Base-by-base conservation (phyloP, 768 basidiomycete species). In the Agaricus bisporus region DNA sequence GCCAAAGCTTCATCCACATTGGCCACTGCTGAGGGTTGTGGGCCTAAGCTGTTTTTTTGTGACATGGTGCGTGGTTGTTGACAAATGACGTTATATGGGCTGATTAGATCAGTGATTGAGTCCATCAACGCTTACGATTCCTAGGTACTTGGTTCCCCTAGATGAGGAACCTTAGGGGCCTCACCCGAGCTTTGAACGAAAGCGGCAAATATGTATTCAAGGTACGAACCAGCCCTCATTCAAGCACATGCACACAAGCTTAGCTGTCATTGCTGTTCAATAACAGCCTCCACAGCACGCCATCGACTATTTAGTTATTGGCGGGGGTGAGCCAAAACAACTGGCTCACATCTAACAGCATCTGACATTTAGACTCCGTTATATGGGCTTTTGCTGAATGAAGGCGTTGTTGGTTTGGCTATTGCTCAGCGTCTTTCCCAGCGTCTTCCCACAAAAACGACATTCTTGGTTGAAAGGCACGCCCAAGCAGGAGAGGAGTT, bases 271-370 rank as follows among this genome's bases (percentile, higher is more conserved):
- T 17, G 25, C 43, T 43, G 49, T 45, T 42, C 25, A 46, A 22
- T 44, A 22, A 46, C 35, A 89, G 81, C 66, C 70, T 14, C 91
- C 94, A 4, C 85, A 90, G 58, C 76, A 71, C 32, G 74, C 71
- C 1, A 83, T 95, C 28, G 95, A 98, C 64, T 85, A 88, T 66
- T 71, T 97, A 20, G 79, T 98, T 14, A 75, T 98, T 20, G 95
- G 95, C 10, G 95, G 86, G 72, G 95, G 93, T 81, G 58, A 58
- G 67, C 42, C 32, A 7, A 46, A 14, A 9, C 14, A 29, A 41
- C 41, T 26, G 39, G n/a, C 26, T 35, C 17, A 14, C 41, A 12
- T 49, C n/a, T 20, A 22, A 32, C 25, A 35, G n/a, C 44, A 25
- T 51, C n/a, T 32, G 29, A 41, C 36, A 42, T 35, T 2, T 22